Conservation (phyloP, 768 basidiomycete species). For the Leccinum disarticulatum region DNA sequence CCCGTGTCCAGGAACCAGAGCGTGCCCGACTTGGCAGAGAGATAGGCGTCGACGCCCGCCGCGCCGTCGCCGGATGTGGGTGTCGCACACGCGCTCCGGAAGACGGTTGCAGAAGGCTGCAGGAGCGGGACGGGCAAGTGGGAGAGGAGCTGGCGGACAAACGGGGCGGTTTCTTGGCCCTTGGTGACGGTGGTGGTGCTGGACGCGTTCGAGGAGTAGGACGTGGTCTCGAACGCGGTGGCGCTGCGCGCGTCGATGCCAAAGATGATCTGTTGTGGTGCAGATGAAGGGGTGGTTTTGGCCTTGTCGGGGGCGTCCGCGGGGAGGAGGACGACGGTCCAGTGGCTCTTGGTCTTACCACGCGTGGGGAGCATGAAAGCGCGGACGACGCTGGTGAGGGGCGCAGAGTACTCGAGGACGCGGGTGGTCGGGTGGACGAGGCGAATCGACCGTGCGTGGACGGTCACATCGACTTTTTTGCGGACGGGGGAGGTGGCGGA, state of each 20-base stretch:
- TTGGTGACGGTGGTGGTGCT: conserved; percentile 41
- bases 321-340: conserved; percentile 67
- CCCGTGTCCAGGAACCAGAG: conserved; percentile 71
- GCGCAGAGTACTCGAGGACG: conserved; percentile 48
- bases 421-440: conserved; percentile 53
- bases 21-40: conserved; percentile 67
- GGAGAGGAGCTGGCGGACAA: conserved; percentile 52
- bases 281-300: conserved; percentile 36
- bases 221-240: conserved; percentile 44
- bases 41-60: conserved; percentile 68
- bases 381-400: conserved; percentile 50
- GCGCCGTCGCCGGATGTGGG: conserved; percentile 41
- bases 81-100: conserved; percentile 52
- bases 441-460: conserved; percentile 50
- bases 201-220: conserved; percentile 20
- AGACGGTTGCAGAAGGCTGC: conserved; percentile 50
- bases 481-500: conserved; percentile 74
- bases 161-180: conserved; percentile 51
- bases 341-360: conserved; percentile 68
- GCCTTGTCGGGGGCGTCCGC: conserved; percentile 50
- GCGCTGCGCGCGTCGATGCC: conserved; percentile 62
- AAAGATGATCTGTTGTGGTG: conserved; percentile 61
- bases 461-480: conserved; percentile 69
- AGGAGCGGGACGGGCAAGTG: conserved; percentile 44
- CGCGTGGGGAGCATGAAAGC: conserved; percentile 75